Base-by-base conservation (phyloP, 2,329 filamentous ascomycete genomes). In the Colletotrichum orbiculare region DNA sequence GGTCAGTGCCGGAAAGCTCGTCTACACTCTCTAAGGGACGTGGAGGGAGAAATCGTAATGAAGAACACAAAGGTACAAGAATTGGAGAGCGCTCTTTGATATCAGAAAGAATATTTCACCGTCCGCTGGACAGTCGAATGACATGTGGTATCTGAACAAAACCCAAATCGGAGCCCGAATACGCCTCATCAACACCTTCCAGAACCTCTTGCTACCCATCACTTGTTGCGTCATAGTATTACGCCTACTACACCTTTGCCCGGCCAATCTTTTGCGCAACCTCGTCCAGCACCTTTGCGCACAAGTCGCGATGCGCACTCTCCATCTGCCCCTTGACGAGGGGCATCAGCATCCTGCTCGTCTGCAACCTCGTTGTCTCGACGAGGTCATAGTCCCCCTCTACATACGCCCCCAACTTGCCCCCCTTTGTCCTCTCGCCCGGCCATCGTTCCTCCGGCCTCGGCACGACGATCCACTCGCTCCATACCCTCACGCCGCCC, bases 401-500 rank as follows among this genome's bases (percentile, higher is more conserved):
- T 45, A 71, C 69, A 47, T 61, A 63, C 15, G 52, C 57, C 5
- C 47, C 58, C 15, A 60, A 37, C 47, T 65, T 65, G 25, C 25
- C 25, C 6, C 62, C 58, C 34, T 48, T 45, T 35, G 15, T 35
- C 17, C 55, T 46, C 50, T 64, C 64, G 50, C 54, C 67, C 25
- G 58, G 54, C 58, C 64, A 50, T 47, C 67, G 53, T 67, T 71
- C 60, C 61, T 68, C 54, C 69, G 72, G 52, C 11, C 65, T 25
- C 33, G 50, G 63, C 17, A 61, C 63, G 53, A 77, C 74, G 46
- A 61, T 69, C 68, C 75, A 78, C 67, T 77, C 75, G 46, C 71
- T 78, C 73, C 81, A 78, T 56, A 83, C 77, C 13, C 74, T 73
- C 25, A 83, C 80, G 42, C 81, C 81, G 33, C 74, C 80, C 3